A percentile compares a stretch with the other conserved stretches of the same genome.
phyloP scores from a whole-genome alignment of 345 rosid genomes.

The Rhizophora apiculata region DNA sequence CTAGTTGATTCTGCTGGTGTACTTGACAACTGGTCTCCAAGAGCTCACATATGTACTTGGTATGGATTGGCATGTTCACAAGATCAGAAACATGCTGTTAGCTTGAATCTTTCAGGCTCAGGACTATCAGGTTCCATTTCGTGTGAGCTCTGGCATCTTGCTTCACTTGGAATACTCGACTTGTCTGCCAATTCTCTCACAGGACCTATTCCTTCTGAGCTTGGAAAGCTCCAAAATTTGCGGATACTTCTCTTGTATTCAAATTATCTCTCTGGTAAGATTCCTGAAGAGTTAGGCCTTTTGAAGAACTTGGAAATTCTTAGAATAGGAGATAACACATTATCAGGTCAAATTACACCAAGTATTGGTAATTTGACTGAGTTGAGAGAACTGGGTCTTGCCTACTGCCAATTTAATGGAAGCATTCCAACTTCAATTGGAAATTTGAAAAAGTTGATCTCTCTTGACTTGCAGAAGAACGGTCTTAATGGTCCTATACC shows the following conservation, averaged over 20 bases:
- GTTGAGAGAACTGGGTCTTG: slow-evolving; percentile 54
- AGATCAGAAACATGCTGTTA: slow-evolving; percentile 39
- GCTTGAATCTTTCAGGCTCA: slow-evolving; percentile 59
- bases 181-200: slow-evolving; percentile 55
- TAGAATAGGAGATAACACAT: slow-evolving; percentile 60
- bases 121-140: slow-evolving; percentile 66
- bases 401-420: slow-evolving; percentile 61
- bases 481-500: slow-evolving; percentile 62
- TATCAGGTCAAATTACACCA: slow-evolving; percentile 53
- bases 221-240: slow-evolving; percentile 63
- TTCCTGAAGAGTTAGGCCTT: slow-evolving; percentile 58
- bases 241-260: slow-evolving; percentile 54
- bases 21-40: slow-evolving; percentile 55
- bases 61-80: slow-evolving; percentile 61
- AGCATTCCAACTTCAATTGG: slow-evolving; percentile 73
- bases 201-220: slow-evolving; percentile 59
- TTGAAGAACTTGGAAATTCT: slow-evolving; percentile 59
- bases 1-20: slow-evolving; percentile 45
- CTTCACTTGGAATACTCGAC: slow-evolving; percentile 58
- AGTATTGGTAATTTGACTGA: slow-evolving; percentile 56
- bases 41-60: slow-evolving; percentile 56
- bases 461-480: slow-evolving; percentile 58
- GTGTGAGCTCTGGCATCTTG: slow-evolving; percentile 39
- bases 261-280: slow-evolving; percentile 60
- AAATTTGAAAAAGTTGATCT: slow-evolving; percentile 43